Evolutionary conservation across 257 asterid genomes (phyloP).

Genomic region (Plantago elongata): DNA sequence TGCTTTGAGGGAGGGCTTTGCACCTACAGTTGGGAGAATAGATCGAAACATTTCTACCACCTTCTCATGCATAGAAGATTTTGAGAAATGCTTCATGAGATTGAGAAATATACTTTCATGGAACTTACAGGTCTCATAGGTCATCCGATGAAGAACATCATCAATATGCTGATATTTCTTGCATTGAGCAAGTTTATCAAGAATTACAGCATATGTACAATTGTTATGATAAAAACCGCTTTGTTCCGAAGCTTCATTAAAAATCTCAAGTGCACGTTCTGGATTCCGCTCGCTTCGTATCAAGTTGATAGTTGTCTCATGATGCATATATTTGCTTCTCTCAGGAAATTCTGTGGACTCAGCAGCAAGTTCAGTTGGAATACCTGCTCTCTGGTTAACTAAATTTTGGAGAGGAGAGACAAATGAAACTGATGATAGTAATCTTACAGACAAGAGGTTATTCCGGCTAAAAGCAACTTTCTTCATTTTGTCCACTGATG

Average conservation of each 20-base stretch:
- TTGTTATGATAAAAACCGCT: slow-evolving; percentile 74
- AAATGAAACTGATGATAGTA: slow-evolving; percentile 40
- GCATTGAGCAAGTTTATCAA: slow-evolving; percentile 68
- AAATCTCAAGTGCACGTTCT: slow-evolving; percentile 52
- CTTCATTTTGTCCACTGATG: neutral
- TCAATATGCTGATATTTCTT: slow-evolving; percentile 54
- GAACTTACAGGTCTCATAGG: slow-evolving; percentile 83
- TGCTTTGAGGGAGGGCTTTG: slow-evolving; percentile 80
- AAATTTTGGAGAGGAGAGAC: slow-evolving; percentile 43
- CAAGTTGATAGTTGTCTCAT: slow-evolving; percentile 44
- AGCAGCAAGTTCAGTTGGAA: slow-evolving; percentile 26
- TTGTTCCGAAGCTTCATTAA: slow-evolving; percentile 58
- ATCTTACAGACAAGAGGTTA: slow-evolving; percentile 29
- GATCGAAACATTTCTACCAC: slow-evolving; percentile 69
- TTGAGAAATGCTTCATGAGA: slow-evolving; percentile 90
- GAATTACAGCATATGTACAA: slow-evolving; percentile 68
- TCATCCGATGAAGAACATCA: slow-evolving; percentile 72
- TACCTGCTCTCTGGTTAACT: slow-evolving; percentile 24
- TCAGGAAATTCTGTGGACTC: slow-evolving; percentile 21
- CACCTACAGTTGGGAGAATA: slow-evolving; percentile 54
- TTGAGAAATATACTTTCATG: slow-evolving; percentile 75
- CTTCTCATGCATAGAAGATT: slow-evolving; percentile 54
- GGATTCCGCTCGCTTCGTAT: slow-evolving; percentile 63
- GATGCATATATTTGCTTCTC: slow-evolving; percentile 52
- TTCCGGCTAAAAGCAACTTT: slow-evolving; percentile 3